Conservation (phyloP, 352 stramenopile species). For the Globisporangium abappressorium region DNA sequence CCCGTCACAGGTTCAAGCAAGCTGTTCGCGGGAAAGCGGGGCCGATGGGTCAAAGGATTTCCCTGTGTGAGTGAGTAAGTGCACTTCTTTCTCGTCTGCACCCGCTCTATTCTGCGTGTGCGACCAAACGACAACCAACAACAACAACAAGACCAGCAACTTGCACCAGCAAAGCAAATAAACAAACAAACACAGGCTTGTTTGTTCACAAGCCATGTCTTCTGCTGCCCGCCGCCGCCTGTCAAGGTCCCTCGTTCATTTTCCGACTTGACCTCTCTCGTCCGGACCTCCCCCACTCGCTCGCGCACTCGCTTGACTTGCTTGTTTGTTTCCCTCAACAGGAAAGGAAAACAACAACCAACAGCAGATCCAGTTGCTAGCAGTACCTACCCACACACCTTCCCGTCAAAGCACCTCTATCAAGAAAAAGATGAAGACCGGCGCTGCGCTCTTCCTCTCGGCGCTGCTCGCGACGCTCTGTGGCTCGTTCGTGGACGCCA, state of each 20-base stretch:
- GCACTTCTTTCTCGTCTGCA: not conserved
- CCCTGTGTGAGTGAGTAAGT: not conserved
- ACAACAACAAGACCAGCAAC: not conserved
- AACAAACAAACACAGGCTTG: not conserved
- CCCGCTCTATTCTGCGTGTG: not conserved
- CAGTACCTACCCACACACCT: not conserved
- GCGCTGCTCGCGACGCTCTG: slow-evolving; percentile 26
- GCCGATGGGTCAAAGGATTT: not conserved
- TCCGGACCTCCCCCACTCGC: slow-evolving; percentile 8
- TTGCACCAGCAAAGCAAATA: not conserved
- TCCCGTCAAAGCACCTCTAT: too few species aligned
- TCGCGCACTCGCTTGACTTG: not conserved
- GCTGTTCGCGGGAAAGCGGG: not conserved
- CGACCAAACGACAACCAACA: not conserved
- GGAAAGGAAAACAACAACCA: slow-evolving; percentile 9
- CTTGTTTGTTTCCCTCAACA: slow-evolving; percentile 10
- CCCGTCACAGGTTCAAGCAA: not conserved
- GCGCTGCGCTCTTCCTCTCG: slow-evolving; percentile 13
- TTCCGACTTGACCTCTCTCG: slow-evolving; percentile 14
- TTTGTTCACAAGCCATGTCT: not conserved
- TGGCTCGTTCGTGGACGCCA: slow-evolving; percentile 39
- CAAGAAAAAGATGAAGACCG: slow-evolving; percentile 12
- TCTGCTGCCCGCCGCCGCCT: not conserved
- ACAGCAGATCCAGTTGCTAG: not conserved
- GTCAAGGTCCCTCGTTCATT: not conserved